Percentiles rank a stretch among this genome's conserved stretches.
phyloP scores from a whole-genome alignment of 1,139 yeast species.

The Oligophagozyma castellii region DNA sequence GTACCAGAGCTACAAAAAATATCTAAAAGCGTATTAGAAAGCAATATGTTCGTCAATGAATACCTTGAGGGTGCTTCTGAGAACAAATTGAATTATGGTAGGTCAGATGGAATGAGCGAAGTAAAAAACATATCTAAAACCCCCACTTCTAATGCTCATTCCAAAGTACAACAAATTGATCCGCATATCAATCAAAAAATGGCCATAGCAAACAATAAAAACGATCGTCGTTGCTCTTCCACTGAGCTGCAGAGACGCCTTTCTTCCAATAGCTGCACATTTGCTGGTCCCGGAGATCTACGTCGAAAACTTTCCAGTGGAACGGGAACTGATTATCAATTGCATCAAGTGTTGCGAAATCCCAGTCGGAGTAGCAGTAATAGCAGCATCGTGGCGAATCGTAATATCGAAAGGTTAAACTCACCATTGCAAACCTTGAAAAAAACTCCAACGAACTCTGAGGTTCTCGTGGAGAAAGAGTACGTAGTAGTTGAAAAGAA shows the following conservation, averaged over 20 bases:
- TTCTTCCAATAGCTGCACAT: neutral
- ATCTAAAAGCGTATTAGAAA: constrained; percentile 49
- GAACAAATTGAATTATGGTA: neutral
- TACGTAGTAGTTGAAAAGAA: constrained; percentile 91
- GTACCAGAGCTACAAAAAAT: constrained; percentile 36
- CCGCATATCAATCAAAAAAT: too few species aligned
- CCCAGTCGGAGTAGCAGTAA: neutral
- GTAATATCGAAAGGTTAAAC: neutral
- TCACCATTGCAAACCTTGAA: neutral
- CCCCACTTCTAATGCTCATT: neutral
- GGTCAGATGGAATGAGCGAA: neutral
- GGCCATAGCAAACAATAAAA: neutral
- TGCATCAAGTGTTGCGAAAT: neutral
- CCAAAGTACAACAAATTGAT: neutral
- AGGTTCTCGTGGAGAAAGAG: constrained; percentile 44
- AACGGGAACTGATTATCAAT: neutral
- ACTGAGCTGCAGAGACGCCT: neutral
- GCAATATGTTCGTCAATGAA: constrained; percentile 68
- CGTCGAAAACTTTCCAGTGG: neutral
- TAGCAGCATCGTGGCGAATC: neutral
- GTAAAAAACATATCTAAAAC: neutral
- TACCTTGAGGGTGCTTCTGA: constrained; percentile 28
- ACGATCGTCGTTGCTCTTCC: neutral
- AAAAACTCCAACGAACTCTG: constrained; percentile 8
- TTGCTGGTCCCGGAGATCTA: too few species aligned